Evolutionary conservation across 108 stramenopile species (phyloP).

Genomic region (Conticribra weissflogii): DNA sequence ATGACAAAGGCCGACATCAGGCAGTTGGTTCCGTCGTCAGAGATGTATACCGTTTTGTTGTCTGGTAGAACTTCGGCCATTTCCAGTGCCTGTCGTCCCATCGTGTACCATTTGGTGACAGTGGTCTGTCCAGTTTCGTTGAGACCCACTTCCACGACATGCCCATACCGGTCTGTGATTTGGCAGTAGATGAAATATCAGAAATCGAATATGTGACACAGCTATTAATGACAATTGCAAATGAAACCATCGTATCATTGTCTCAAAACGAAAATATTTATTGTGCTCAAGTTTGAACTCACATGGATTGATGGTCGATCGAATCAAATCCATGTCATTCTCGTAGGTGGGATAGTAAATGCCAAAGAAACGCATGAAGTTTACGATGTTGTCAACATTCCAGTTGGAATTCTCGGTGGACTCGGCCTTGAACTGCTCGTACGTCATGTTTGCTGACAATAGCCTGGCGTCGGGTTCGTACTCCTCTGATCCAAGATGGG

Average conservation of each 20-base stretch:
- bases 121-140: conserved; percentile 11
- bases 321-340: conserved; percentile 12
- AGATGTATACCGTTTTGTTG: conserved; percentile 22
- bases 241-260: too few species aligned
- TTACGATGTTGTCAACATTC: background rate
- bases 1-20: conserved; percentile 20
- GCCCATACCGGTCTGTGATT: conserved; percentile 14
- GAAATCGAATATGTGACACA: too few species aligned
- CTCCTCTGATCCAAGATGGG: conserved; percentile 15
- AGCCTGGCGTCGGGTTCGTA: conserved; percentile 22
- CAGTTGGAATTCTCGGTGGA: conserved; percentile 1
- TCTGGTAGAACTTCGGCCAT: conserved; percentile 17
- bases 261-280: too few species aligned
- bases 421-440: conserved; percentile 7
- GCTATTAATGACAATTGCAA: too few species aligned
- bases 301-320: conserved; percentile 13
- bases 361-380: conserved; percentile 13
- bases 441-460: conserved; percentile 6
- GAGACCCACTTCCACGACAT: conserved; percentile 12
- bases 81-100: conserved; percentile 14
- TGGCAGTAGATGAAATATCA: background rate
- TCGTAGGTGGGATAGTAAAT: conserved; percentile 11
- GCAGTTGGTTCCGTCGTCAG: conserved; percentile 15
- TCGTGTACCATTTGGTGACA: conserved; percentile 16
- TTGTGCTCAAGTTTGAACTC: background rate